A percentile compares a stretch with the other conserved stretches of the same genome.
These are phyloP conservation scores for Tetrapisispora nanseiensis DNA, from an alignment of 805 yeast genomes.

Conservation along the genomic window DNA sequence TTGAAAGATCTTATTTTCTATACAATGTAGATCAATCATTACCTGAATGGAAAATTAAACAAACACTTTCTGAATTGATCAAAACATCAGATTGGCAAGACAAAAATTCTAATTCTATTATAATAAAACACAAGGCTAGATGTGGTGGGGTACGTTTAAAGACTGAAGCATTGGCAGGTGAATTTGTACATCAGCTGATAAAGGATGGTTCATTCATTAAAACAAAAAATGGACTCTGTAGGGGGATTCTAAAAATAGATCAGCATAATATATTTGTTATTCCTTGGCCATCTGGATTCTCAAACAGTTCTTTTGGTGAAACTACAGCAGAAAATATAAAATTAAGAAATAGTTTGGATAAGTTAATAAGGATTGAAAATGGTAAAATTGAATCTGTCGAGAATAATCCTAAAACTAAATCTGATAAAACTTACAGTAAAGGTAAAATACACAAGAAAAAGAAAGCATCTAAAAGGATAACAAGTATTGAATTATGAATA, in stretches of 20 bases:
- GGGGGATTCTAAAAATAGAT: constrained; percentile 18
- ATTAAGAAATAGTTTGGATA: constrained; percentile 13
- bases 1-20: constrained; percentile 53
- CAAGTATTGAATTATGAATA: constrained; percentile 5
- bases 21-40: constrained; percentile 62
- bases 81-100: constrained; percentile 16
- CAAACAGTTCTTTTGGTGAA: constrained; percentile 18
- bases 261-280: constrained; percentile 13
- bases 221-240: constrained; percentile 5
- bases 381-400: neutral
- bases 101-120: constrained; percentile 11
- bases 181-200: constrained; percentile 8
- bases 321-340: constrained; percentile 16
- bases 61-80: constrained; percentile 35
- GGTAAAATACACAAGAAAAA: constrained; percentile 10
- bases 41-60: constrained; percentile 53
- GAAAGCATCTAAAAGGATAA: constrained; percentile 6
- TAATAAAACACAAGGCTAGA: constrained; percentile 20
- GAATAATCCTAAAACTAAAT: neutral
- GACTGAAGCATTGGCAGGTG: constrained; percentile 7
- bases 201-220: constrained; percentile 1
- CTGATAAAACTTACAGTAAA: constrained; percentile 5
- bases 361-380: constrained; percentile 9
- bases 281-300: constrained; percentile 17
- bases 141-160: constrained; percentile 23